phyloP scores from a whole-genome alignment of 2,329 filamentous ascomycete species.

The Aspergillus tanneri region DNA sequence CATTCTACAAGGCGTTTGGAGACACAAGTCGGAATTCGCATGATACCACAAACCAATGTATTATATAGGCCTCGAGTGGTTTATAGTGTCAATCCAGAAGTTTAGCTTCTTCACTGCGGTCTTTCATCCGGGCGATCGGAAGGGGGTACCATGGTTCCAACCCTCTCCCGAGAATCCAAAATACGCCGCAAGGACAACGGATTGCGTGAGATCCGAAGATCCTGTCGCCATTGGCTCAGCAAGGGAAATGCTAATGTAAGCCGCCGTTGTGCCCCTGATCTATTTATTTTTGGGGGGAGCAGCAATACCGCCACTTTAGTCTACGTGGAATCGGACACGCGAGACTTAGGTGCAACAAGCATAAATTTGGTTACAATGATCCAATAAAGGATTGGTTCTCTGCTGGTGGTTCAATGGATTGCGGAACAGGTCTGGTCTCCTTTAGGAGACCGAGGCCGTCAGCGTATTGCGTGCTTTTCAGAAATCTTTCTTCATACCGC shows the following conservation, averaged over 20 bases:
- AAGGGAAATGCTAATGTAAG: background rate
- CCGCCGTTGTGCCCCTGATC: background rate
- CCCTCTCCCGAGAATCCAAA: background rate
- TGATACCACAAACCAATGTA: conserved; percentile 26
- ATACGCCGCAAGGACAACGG: background rate
- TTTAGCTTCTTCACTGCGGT: background rate
- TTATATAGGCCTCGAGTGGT: conserved; percentile 1
- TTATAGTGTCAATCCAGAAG: too few species aligned
- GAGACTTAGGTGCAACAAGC: background rate
- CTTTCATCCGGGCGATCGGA: background rate
- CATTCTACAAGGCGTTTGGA: conserved; percentile 21
- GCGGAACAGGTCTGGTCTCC: background rate
- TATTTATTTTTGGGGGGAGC: too few species aligned
- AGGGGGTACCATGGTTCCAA: background rate
- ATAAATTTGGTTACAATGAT: background rate
- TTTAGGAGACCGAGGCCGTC: conserved; percentile 7
- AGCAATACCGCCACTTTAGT: background rate
- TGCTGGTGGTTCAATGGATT: background rate
- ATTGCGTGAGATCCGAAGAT: background rate
- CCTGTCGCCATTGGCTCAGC: background rate
- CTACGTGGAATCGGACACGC: background rate
- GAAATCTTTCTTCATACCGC: conserved; percentile 12
- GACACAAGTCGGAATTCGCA: too few species aligned
- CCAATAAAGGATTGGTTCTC: background rate
- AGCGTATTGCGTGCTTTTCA: conserved; percentile 24